phyloP scores from a whole-genome alignment of 176 grass and related monocot species.

The Phragmites australis region DNA sequence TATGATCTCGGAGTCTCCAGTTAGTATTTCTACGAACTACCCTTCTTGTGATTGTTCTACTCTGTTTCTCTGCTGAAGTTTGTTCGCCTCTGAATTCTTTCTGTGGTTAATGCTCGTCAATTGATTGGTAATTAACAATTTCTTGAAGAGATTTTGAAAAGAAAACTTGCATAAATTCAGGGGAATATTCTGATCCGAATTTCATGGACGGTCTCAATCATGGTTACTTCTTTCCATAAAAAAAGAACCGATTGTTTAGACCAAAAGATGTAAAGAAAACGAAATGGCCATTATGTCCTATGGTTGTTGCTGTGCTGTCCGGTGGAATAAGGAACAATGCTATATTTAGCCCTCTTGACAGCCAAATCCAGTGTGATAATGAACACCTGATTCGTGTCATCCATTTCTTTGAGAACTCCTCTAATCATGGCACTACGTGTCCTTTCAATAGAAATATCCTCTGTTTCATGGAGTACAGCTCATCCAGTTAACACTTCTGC shows the following conservation, averaged over 20 bases:
- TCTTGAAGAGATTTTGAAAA: neutral
- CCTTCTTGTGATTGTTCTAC: neutral
- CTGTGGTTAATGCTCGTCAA: neutral
- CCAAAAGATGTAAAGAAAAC: neutral
- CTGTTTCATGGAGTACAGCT: neutral
- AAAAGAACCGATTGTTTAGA: neutral
- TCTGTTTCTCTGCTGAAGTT: neutral
- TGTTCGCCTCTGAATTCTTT: neutral
- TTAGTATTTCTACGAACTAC: constrained; percentile 27
- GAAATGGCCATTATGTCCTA: neutral
- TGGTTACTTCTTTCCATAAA: neutral
- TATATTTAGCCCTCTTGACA: neutral
- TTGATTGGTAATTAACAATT: neutral
- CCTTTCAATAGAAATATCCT: neutral
- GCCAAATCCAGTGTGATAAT: neutral
- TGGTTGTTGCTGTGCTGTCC: neutral
- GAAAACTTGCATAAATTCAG: neutral
- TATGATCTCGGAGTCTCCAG: constrained; percentile 97
- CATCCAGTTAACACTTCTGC: neutral
- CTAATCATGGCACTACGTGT: neutral
- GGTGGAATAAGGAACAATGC: neutral
- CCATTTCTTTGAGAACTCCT: neutral
- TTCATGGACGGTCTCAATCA: constrained; percentile 5
- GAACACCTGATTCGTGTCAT: neutral
- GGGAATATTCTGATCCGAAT: neutral